These are phyloP conservation scores for Fusarium brachygibbosum DNA, from an alignment of 2,329 filamentous ascomycete genomes.

Conservation along the genomic window DNA sequence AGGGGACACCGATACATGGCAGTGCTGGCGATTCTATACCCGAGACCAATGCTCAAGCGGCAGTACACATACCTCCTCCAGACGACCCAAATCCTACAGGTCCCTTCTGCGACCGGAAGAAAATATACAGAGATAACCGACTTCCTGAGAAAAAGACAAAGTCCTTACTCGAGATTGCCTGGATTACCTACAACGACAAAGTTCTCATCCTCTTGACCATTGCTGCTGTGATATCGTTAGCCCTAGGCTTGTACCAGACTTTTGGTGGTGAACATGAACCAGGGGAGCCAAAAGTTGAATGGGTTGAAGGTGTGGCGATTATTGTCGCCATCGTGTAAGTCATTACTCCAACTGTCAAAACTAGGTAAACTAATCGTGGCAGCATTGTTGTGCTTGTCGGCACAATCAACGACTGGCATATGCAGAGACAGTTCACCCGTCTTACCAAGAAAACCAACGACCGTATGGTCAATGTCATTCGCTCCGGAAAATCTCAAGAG, in stretches of 20 bases:
- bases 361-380: constrained; percentile 11
- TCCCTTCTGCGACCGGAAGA: constrained; percentile 52
- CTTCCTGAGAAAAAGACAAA: constrained; percentile 74
- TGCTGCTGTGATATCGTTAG: constrained; percentile 76
- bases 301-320: constrained; percentile 77
- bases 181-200: constrained; percentile 80
- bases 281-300: constrained; percentile 70
- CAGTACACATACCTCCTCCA: constrained; percentile 46
- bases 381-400: constrained; percentile 73
- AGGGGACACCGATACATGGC: constrained; percentile 55
- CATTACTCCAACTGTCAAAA: constrained; percentile 47
- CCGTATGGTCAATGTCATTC: constrained; percentile 74
- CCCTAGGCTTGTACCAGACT: constrained; percentile 78
- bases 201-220: constrained; percentile 78
- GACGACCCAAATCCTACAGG: constrained; percentile 41
- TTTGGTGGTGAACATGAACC: constrained; percentile 63
- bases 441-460: constrained; percentile 74
- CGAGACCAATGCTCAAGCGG: constrained; percentile 45
- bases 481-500: constrained; percentile 74
- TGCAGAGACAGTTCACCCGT: constrained; percentile 74
- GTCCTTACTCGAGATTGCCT: constrained; percentile 71
- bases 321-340: constrained; percentile 69
- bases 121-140: constrained; percentile 70
- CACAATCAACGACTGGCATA: constrained; percentile 76
- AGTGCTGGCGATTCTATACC: constrained; percentile 52